Base-by-base conservation (phyloP, 2,329 filamentous ascomycete genomes). In the Pseudocercospora vitis region DNA sequence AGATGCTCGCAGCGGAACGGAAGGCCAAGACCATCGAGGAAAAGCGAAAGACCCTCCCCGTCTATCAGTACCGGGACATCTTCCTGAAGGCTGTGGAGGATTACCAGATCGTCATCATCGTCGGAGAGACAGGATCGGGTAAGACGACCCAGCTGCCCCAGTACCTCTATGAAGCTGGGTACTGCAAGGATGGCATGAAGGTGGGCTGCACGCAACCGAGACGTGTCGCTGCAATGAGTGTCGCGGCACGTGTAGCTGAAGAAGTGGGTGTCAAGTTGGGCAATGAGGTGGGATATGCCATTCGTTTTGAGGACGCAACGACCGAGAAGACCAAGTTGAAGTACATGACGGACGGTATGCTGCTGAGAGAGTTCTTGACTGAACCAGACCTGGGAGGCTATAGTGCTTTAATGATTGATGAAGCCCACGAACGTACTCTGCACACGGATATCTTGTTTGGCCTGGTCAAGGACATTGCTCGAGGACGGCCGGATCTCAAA, bases 271-370 rank as follows among this genome's bases (percentile, higher is more conserved):
- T 90, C 55, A 91, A 92, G 69, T 76, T 97, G 8, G 94, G 94
- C 0, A 88, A 89, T 58, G 90, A 96, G 67, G 92, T 97, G 21
- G 94, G 94, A 12, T 99, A 96, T 70, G 86, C 87, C 0, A 95
- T 99, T 63, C 88, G 94, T 57, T 99, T 97, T 65, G 94, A 99
- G 69, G 89, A 96, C 71, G 85, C 86, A 59, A 95, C 91, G 0
- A 89, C 84, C 68, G 90, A 95, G 65, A 95, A 95, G 74, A 97
- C 94, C 0, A 78, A 92, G 6, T 74, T 99, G 50, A 95, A 96
- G 71, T 97, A 96, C 73, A 92, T 95, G 88, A 99, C 94, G 0
- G 94, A 99, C 66, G 94, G 94, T 68, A 95, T 97, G 87, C 76
- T 97, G 32, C 77, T 97, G 24, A 81, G 91, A 68, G 90, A 96